A percentile compares a stretch with the other conserved stretches of the same genome.
Conservation (phyloP, 495 filamentous ascomycete genomes). For the Hypoxylon fragiforme region DNA sequence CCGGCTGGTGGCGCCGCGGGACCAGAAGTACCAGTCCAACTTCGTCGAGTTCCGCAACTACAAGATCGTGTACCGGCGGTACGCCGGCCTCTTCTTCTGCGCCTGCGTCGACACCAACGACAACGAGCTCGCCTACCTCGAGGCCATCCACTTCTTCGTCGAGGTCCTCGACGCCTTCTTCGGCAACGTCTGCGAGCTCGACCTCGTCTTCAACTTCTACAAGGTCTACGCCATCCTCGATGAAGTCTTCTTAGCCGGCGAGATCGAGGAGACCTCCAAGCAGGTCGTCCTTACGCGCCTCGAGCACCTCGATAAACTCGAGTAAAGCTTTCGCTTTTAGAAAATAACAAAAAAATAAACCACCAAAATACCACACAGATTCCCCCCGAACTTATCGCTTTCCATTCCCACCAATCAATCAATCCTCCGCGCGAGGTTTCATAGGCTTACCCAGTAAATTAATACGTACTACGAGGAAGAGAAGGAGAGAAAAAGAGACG, state of each 20-base stretch:
- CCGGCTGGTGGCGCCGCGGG: constrained; percentile 92
- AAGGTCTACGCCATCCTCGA: constrained; percentile 98
- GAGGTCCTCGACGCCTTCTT: constrained; percentile 98
- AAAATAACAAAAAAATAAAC: neutral
- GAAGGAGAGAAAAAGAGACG: neutral
- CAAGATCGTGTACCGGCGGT: constrained; percentile 95
- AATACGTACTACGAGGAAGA: neutral
- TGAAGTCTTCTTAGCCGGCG: constrained; percentile 93
- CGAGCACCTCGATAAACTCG: constrained; percentile 95
- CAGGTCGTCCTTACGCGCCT: constrained; percentile 93
- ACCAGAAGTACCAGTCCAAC: constrained; percentile 99
- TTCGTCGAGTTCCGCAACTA: constrained; percentile 94
- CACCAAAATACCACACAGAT: neutral
- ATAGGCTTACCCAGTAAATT: too few relatives aligned
- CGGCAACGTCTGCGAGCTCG: constrained; percentile 97
- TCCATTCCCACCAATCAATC: too few relatives aligned
- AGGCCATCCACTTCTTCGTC: constrained; percentile 99
- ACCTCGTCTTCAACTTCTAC: constrained; percentile 93
- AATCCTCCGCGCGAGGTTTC: too few relatives aligned
- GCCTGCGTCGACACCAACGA: constrained; percentile 99
- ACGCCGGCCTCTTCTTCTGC: constrained; percentile 97
- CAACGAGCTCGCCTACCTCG: constrained; percentile 95
- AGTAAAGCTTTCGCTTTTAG: constrained; percentile 55
- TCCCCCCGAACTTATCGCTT: too few relatives aligned
- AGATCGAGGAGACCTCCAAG: constrained; percentile 98